Evolutionary conservation across 2,329 filamentous ascomycete species (phyloP).

Genomic region (Chalaropsis thielavioides): DNA sequence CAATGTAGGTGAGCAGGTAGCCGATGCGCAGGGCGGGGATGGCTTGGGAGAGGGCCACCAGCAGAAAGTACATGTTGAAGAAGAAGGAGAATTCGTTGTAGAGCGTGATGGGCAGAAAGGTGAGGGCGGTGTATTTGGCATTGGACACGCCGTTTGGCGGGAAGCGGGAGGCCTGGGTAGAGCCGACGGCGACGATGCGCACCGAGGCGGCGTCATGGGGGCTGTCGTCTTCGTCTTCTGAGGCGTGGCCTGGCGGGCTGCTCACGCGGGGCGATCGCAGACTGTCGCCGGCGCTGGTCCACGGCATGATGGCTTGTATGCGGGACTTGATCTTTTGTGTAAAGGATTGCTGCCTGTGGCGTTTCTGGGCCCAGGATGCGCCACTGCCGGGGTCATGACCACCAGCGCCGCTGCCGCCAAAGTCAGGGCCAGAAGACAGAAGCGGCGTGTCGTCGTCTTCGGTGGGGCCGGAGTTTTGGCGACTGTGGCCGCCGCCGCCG

Average conservation of each 20-base stretch:
- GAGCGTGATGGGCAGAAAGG: conserved; percentile 81
- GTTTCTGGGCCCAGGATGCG: conserved; percentile 1
- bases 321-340: conserved; percentile 24
- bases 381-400: not conserved
- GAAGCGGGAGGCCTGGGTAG: conserved; percentile 57
- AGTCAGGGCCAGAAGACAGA: conserved; percentile 32
- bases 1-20: conserved; percentile 88
- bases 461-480: conserved; percentile 44
- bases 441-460: conserved; percentile 64
- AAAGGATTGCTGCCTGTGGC: conserved; percentile 6
- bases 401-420: conserved; percentile 8
- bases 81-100: conserved; percentile 99
- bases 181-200: conserved; percentile 61
- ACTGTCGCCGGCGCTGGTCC: not conserved
- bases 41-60: conserved; percentile 86
- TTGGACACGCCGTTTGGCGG: conserved; percentile 89
- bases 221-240: conserved; percentile 35
- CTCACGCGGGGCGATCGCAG: conserved; percentile 18
- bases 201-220: conserved; percentile 55
- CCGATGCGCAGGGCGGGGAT: conserved; percentile 83
- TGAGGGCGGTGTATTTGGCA: conserved; percentile 92
- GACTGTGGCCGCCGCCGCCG: conserved; percentile 39
- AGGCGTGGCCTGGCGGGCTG: conserved; percentile 27
- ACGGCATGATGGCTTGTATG: conserved; percentile 53
- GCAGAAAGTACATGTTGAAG: conserved; percentile 97